Base-by-base conservation (phyloP, 352 stramenopile species). In the Blastocystis sp. region DNA sequence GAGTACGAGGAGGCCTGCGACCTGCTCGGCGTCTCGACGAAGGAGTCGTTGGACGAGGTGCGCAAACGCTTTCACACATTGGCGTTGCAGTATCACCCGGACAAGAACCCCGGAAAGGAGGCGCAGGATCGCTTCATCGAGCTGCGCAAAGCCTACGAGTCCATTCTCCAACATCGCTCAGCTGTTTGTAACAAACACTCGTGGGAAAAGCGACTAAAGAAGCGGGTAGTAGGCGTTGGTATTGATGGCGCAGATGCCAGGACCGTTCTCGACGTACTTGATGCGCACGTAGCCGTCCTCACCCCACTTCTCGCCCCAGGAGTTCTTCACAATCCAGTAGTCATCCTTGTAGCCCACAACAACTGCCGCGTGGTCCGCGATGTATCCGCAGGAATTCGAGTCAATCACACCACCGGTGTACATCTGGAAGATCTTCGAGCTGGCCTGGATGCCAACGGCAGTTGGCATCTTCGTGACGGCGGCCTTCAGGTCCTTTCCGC, bases 311-410 rank as follows among this genome's bases (percentile, higher is more conserved):
- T 68, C 43, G 7, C 74, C 74, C 74, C 74, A 82, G 48, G 40
- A 66, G 21, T 82, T 82, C 61, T 70, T 82, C 61, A 82, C 74
- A 70, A 82, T 48, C n/a, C 43, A 70, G 21, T 82, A 82, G 43
- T 82, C 74, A n/a, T 6, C 21, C 40, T 9, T 45, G 34, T 82
- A 82, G 40, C 74, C 74, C 7, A 82, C 74, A 40, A 28, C 24
- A n/a, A 70, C 40, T 1, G 48, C 74, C 14, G 24, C 74, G 34
- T 82, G 74, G 21, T 82, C 70, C 11, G 48, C 3, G 2, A 28
- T 40, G 21, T 45, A 21, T n/a, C 74, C 74, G 48, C 74, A 82
- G n/a, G 57, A 34, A 4, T n/a, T 34, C 14, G 54, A 34, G n/a
- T 68, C 42, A 17, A 82, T 68, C 45, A 82, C 61, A 82, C 74